Percentiles rank a stretch among this genome's conserved stretches.
phyloP scores from a whole-genome alignment of 2,329 filamentous ascomycete species.

The Aspergillus quadrilineatus region DNA sequence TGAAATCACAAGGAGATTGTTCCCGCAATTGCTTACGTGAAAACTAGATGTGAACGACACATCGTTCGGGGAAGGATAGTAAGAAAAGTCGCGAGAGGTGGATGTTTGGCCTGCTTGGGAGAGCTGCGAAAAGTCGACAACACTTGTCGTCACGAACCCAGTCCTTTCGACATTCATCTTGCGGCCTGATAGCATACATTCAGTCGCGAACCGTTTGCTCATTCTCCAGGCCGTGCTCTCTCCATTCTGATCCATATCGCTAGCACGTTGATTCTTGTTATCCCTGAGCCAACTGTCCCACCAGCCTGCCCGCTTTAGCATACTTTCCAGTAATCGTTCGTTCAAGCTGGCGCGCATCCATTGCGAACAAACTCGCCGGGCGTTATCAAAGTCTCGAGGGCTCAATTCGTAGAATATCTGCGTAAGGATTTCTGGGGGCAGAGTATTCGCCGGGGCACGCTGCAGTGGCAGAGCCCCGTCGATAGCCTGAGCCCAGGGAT shows the following conservation, averaged over 20 bases:
- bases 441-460: conserved; percentile 32
- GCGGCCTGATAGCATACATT: conserved; percentile 48
- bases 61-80: conserved; percentile 24
- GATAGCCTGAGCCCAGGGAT: conserved; percentile 35
- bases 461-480: conserved; percentile 20
- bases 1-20: conserved; percentile 57
- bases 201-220: conserved; percentile 50
- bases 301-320: conserved; percentile 59
- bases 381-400: conserved; percentile 58
- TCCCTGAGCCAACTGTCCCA: conserved; percentile 43
- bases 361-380: conserved; percentile 57
- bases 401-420: conserved; percentile 47
- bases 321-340: conserved; percentile 48
- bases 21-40: conserved; percentile 58
- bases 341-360: conserved; percentile 63
- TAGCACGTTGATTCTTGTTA: conserved; percentile 27
- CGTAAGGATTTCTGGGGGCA: conserved; percentile 52
- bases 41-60: conserved; percentile 40
- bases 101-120: conserved; percentile 17
- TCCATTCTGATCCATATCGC: conserved; percentile 39
- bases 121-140: conserved; percentile 29
- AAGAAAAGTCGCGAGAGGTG: conserved; percentile 11
- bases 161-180: conserved; percentile 30
- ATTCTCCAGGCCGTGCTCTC: conserved; percentile 39
- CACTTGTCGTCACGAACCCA: conserved; percentile 41